A percentile compares a stretch with the other conserved stretches of the same genome.
Conservation (phyloP, 73 alveolate species). For the Durusdinium trenchii region DNA sequence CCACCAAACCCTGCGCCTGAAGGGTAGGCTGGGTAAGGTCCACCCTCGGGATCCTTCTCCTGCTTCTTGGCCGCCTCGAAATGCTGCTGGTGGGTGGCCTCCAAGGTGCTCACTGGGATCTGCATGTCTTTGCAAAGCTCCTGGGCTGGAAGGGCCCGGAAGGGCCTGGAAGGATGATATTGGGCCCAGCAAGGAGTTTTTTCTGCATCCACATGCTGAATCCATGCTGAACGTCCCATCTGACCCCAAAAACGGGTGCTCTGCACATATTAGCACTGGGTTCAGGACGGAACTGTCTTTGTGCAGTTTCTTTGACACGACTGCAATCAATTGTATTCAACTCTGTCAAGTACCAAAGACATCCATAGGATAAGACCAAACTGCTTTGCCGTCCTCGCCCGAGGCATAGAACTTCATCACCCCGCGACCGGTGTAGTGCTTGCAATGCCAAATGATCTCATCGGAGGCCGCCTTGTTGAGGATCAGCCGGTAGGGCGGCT, state of each 20-base stretch:
- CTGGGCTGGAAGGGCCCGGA: background rate
- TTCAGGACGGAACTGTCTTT: too few species aligned
- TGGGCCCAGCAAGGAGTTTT: background rate
- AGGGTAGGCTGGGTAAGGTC: conserved; percentile 47
- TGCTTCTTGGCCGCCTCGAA: conserved; percentile 43
- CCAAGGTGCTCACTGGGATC: background rate
- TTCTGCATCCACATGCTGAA: background rate
- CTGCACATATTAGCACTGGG: too few species aligned
- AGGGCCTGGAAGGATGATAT: background rate
- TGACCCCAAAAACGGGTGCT: too few species aligned
- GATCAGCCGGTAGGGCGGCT: background rate
- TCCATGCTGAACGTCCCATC: too few species aligned
- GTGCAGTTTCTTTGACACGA: too few species aligned
- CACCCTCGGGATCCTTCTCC: conserved; percentile 14
- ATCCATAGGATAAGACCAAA: too few species aligned
- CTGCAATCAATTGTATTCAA: too few species aligned
- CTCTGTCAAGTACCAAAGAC: background rate
- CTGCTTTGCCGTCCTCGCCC: too few species aligned
- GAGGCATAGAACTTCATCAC: conserved; percentile 52
- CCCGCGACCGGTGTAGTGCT: conserved; percentile 83
- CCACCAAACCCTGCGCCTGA: too few species aligned
- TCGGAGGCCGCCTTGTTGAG: conserved; percentile 96
- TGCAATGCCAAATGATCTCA: conserved; percentile 94
- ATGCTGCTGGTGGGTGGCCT: conserved; percentile 37
- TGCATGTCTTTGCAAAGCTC: conserved; percentile 17